phyloP scores from a whole-genome alignment of 192 early-diverging fungal species.

The Coemansia sp. region DNA sequence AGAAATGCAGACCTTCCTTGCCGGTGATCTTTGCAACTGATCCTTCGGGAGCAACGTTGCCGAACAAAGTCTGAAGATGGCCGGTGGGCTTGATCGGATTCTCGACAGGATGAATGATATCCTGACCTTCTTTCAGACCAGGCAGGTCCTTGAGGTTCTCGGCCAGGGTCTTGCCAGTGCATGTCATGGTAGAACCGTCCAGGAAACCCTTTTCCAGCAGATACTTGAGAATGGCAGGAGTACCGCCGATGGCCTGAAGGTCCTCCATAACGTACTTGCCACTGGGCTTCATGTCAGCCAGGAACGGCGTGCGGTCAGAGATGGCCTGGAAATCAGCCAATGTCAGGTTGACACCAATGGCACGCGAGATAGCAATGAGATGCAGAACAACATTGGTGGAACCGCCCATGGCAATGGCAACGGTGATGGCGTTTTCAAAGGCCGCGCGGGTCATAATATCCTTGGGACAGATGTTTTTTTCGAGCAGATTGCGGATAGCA shows the following conservation, averaged over 20 bases:
- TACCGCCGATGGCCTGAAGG: conserved; percentile 88
- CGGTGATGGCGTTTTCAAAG: conserved; percentile 95
- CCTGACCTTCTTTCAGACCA: conserved; percentile 72
- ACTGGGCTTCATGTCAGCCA: conserved; percentile 98
- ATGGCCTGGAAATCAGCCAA: conserved; percentile 95
- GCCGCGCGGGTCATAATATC: conserved; percentile 96
- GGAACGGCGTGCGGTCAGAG: conserved; percentile 86
- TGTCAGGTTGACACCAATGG: conserved; percentile 78
- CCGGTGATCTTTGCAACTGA: conserved; percentile 99
- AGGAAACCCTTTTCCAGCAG: conserved; percentile 81
- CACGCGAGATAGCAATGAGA: conserved; percentile 84
- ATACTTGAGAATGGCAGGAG: conserved; percentile 93
- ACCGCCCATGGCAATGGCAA: conserved; percentile 92
- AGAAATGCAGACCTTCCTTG: conserved; percentile 93
- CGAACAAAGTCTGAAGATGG: conserved; percentile 92
- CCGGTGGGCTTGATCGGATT: conserved; percentile 93
- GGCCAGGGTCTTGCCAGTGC: conserved; percentile 94
- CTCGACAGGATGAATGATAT: conserved; percentile 78
- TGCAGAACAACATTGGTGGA: conserved; percentile 98
- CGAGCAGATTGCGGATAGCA: conserved; percentile 86
- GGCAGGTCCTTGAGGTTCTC: conserved; percentile 86
- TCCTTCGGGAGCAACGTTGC: conserved; percentile 93
- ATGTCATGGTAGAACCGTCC: conserved; percentile 88
- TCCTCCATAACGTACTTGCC: conserved; percentile 99
- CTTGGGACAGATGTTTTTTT: conserved; percentile 87